phyloP scores from a whole-genome alignment of 2,329 filamentous ascomycete species.

The Botrytis elliptica region DNA sequence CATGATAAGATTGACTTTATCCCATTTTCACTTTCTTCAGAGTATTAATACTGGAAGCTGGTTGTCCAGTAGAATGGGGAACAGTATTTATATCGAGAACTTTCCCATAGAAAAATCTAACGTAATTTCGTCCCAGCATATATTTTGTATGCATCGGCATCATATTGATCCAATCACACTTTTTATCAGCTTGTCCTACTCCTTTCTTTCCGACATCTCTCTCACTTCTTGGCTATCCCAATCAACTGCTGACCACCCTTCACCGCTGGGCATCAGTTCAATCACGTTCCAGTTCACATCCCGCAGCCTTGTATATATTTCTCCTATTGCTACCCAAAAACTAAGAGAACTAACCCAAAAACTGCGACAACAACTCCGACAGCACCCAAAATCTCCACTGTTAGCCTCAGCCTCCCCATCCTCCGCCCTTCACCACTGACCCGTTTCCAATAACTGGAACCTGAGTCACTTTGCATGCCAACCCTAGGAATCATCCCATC shows the following conservation, averaged over 20 bases:
- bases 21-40: neutral
- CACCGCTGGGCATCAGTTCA: neutral
- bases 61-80: neutral
- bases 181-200: neutral
- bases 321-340: neutral
- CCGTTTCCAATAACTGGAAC: slow-evolving; percentile 3
- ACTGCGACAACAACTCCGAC: slow-evolving; percentile 7
- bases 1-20: neutral
- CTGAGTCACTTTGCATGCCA: neutral
- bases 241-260: neutral
- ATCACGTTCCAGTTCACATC: neutral
- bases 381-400: slow-evolving; percentile 7
- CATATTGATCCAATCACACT: neutral
- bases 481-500: neutral
- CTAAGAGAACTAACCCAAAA: neutral
- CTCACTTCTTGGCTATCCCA: neutral
- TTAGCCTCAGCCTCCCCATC: neutral
- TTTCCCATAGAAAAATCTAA: neutral
- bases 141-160: neutral
- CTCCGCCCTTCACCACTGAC: neutral
- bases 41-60: neutral
- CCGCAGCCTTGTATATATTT: neutral
- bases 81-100: neutral
- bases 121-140: neutral
- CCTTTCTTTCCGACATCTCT: no score